These are phyloP conservation scores for Geopyxis carbonaria DNA, from an alignment of 495 filamentous ascomycete genomes.

Conservation along the genomic window DNA sequence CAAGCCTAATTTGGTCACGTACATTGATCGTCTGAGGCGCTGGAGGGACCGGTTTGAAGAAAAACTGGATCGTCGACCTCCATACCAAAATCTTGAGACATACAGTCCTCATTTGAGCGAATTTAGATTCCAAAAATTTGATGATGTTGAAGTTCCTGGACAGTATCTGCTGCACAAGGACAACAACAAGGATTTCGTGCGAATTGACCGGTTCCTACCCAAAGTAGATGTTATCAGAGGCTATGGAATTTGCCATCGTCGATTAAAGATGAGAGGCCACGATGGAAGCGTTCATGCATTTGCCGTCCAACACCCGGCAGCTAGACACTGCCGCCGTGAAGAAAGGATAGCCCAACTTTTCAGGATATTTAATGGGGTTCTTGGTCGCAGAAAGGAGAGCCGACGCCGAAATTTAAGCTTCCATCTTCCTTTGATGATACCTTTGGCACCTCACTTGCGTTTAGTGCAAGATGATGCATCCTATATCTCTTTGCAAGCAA, in stretches of 20 bases:
- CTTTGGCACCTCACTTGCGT: slow-evolving; percentile 78
- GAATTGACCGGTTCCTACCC: slow-evolving; percentile 89
- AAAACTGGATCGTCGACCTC: slow-evolving; percentile 73
- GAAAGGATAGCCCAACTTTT: slow-evolving; percentile 95
- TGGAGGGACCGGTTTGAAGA: slow-evolving; percentile 98
- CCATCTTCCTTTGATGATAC: slow-evolving; percentile 86
- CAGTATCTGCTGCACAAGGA: slow-evolving; percentile 94
- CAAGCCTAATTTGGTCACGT: slow-evolving; percentile 91
- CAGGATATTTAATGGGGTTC: slow-evolving; percentile 71
- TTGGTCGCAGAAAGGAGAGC: slow-evolving; percentile 84
- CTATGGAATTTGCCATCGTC: slow-evolving; percentile 73
- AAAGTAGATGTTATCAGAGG: slow-evolving; percentile 80
- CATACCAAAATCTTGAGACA: slow-evolving; percentile 51
- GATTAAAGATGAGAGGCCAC: slow-evolving; percentile 91
- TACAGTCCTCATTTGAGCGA: slow-evolving; percentile 85
- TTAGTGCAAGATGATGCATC: slow-evolving; percentile 89
- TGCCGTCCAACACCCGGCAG: slow-evolving; percentile 86
- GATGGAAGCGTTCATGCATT: slow-evolving; percentile 92
- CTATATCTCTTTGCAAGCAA: slow-evolving; percentile 81
- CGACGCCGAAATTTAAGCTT: slow-evolving; percentile 87
- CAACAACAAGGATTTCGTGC: slow-evolving; percentile 94
- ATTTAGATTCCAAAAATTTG: slow-evolving; percentile 91
- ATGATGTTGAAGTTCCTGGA: slow-evolving; percentile 93
- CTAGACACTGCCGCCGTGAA: slow-evolving; percentile 76
- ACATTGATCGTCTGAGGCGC: slow-evolving; percentile 87